phyloP scores from a whole-genome alignment of 2,329 filamentous ascomycete genomes.

The Scortechinia acanthostroma region DNA sequence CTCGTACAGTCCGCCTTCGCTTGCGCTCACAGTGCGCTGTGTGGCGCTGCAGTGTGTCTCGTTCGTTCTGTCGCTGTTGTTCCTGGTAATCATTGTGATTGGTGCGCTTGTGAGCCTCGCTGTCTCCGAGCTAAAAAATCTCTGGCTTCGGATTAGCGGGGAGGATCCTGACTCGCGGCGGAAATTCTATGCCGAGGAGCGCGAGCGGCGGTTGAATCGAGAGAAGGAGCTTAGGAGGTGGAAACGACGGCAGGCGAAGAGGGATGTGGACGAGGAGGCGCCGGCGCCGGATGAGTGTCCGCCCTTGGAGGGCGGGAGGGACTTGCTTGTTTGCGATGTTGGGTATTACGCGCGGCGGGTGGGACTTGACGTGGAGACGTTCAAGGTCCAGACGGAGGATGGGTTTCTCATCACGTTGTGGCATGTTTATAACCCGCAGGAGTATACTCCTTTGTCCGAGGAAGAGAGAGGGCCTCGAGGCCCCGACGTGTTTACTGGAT shows the following conservation, averaged over 20 bases:
- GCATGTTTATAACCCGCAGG: slow-evolving; percentile 80
- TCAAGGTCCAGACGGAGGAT: slow-evolving; percentile 85
- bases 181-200: slow-evolving; percentile 71
- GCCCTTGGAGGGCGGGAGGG: slow-evolving; percentile 73
- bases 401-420: slow-evolving; percentile 84
- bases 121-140: slow-evolving; percentile 35
- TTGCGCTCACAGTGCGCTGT: slow-evolving; percentile 59
- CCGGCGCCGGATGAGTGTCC: slow-evolving; percentile 46
- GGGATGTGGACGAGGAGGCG: slow-evolving; percentile 25
- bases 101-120: slow-evolving; percentile 57
- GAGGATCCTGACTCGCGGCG: slow-evolving; percentile 47
- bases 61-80: slow-evolving; percentile 70
- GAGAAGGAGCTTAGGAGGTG: slow-evolving; percentile 54
- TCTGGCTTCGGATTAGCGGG: slow-evolving; percentile 35
- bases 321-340: slow-evolving; percentile 72
- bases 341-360: slow-evolving; percentile 82
- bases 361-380: slow-evolving; percentile 76
- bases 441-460: slow-evolving; percentile 47
- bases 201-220: slow-evolving; percentile 45
- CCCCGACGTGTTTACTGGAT: slow-evolving; percentile 52
- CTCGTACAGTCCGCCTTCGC: slow-evolving; percentile 69
- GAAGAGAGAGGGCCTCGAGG: slow-evolving; percentile 43
- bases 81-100: slow-evolving; percentile 69
- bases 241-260: slow-evolving; percentile 35
- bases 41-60: slow-evolving; percentile 59